Evolutionary conservation across 1,284 basidiomycete species (phyloP).

Genomic region (Phaffia rhodozyma): DNA sequence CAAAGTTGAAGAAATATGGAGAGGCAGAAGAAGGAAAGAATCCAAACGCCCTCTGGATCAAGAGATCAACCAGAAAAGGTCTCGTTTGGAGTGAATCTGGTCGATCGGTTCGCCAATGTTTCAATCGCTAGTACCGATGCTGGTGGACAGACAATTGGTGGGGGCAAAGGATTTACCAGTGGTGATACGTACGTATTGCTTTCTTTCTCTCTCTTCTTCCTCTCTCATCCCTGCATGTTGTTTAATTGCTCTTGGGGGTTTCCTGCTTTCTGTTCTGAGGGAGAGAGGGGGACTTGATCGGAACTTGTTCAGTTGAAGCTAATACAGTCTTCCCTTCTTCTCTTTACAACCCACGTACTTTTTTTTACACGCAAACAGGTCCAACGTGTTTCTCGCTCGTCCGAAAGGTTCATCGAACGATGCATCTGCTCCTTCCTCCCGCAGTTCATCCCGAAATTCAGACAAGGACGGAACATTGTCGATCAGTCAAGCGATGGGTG

Average conservation of each 20-base stretch:
- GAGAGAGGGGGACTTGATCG: too few relatives aligned
- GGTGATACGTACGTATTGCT: constrained; percentile 1
- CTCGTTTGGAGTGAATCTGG: not conserved
- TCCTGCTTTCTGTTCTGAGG: too few relatives aligned
- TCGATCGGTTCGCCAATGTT: constrained; percentile 17
- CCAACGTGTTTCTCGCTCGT: constrained; percentile 15
- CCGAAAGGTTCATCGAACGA: not conserved
- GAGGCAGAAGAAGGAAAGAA: too few relatives aligned
- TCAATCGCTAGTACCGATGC: constrained; percentile 14
- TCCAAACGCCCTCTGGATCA: too few relatives aligned
- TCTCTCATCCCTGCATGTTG: too few relatives aligned
- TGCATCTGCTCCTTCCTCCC: not conserved
- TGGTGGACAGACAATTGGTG: not conserved
- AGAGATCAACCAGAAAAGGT: too few relatives aligned
- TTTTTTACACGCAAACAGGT: not conserved
- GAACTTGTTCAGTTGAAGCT: too few relatives aligned
- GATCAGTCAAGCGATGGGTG: constrained; percentile 14
- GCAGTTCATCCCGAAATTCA: not conserved
- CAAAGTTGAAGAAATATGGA: too few relatives aligned
- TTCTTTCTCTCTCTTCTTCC: too few relatives aligned
- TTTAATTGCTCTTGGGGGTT: too few relatives aligned
- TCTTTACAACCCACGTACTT: not conserved
- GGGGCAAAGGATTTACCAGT: not conserved
- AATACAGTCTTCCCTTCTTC: too few relatives aligned
- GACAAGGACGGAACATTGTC: constrained; percentile 7